A percentile compares a stretch with the other conserved stretches of the same genome.
Evolutionary conservation across 1,284 basidiomycete genomes (phyloP).

Genomic region (Trichosporon asahii): DNA sequence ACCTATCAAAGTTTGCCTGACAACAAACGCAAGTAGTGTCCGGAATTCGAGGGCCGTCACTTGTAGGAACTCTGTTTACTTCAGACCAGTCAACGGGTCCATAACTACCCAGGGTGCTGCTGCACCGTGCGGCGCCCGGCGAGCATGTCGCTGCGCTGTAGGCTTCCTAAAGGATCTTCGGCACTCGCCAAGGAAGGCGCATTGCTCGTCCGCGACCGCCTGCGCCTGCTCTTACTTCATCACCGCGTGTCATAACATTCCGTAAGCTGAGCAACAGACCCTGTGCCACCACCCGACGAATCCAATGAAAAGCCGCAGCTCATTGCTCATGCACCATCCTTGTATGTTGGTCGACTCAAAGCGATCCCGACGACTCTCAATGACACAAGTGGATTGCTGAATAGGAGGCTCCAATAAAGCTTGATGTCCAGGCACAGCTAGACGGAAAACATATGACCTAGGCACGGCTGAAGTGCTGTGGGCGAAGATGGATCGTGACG

Average conservation of each 20-base stretch:
- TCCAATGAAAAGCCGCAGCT: background rate
- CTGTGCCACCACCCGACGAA: background rate
- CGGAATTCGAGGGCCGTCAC: background rate
- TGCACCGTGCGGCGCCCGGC: background rate
- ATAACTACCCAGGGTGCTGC: no score
- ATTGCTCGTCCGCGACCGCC: background rate
- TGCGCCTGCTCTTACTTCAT: background rate
- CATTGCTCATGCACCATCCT: background rate
- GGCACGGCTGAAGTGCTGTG: no score
- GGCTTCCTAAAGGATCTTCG: background rate
- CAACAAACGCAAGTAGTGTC: background rate
- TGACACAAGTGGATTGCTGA: no score
- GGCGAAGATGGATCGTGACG: no score
- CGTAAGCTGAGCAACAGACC: background rate
- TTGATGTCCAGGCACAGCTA: no score
- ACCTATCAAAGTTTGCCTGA: background rate
- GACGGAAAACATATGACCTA: no score
- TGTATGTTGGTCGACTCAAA: no score
- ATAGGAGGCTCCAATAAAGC: no score
- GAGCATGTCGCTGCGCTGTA: background rate
- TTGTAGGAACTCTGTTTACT: no score
- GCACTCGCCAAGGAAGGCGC: background rate
- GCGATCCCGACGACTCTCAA: no score
- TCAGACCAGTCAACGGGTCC: no score
- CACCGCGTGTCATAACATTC: background rate